phyloP scores from a whole-genome alignment of 1,284 basidiomycete genomes.

The Earliella scabrosa region DNA sequence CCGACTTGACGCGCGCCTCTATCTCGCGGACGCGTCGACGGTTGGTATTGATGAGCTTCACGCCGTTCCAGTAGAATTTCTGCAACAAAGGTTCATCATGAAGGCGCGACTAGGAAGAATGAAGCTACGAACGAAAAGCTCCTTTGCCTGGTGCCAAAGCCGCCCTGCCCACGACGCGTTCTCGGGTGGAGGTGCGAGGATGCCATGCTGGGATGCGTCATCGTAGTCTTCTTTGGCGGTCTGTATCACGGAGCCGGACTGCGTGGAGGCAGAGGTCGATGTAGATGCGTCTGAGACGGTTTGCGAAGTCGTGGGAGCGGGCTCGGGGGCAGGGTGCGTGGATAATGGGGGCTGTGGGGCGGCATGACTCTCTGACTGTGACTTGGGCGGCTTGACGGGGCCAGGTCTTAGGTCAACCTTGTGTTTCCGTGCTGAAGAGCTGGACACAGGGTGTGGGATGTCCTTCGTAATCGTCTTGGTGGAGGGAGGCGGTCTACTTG shows the following conservation, averaged over 20 bases:
- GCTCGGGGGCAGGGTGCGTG: constrained; percentile 1
- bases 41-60: constrained; percentile 71
- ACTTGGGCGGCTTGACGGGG: constrained; percentile 56
- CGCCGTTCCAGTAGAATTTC: constrained; percentile 82
- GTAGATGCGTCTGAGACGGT: not conserved
- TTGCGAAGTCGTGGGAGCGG: not conserved
- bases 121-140: constrained; percentile 61
- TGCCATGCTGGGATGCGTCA: constrained; percentile 68
- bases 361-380: constrained; percentile 16
- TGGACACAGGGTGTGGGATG: constrained; percentile 23
- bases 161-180: constrained; percentile 58
- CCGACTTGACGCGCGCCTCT: constrained; percentile 53
- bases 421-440: constrained; percentile 42
- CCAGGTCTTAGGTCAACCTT: constrained; percentile 68
- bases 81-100: constrained; percentile 35
- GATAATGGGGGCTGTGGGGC: constrained; percentile 7
- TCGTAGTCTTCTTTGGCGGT: constrained; percentile 64
- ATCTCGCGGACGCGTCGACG: constrained; percentile 58
- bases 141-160: constrained; percentile 66
- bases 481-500: constrained; percentile 32
- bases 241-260: constrained; percentile 38
- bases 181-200: constrained; percentile 65
- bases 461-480: constrained; percentile 28
- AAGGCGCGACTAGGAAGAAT: not conserved
- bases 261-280: not conserved